phyloP scores from a whole-genome alignment of 495 filamentous ascomycete species.

The Tuber aestivum region DNA sequence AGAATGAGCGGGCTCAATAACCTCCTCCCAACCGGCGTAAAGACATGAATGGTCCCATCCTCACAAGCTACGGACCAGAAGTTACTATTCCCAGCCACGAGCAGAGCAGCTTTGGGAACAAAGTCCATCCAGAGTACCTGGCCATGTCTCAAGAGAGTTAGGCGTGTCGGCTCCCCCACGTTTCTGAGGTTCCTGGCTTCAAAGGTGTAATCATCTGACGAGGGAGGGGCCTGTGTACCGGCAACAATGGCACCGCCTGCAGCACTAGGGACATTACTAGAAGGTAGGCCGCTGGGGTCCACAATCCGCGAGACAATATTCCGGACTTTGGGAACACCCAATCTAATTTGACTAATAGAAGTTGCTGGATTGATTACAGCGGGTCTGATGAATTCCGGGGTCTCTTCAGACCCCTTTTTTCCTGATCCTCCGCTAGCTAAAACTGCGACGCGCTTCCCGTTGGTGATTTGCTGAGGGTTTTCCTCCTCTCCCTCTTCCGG shows the following conservation, averaged over 20 bases:
- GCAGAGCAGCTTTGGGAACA: constrained; percentile 71
- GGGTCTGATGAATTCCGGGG: constrained; percentile 80
- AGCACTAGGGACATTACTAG: constrained; percentile 23
- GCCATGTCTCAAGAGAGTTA: constrained; percentile 77
- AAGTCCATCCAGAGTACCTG: constrained; percentile 88
- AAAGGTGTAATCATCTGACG: constrained; percentile 57
- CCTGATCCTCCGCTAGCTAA: constrained; percentile 57
- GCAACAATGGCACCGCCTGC: constrained; percentile 47
- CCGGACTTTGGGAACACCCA: constrained; percentile 84
- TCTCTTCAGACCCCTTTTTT: constrained; percentile 58
- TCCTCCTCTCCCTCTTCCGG: constrained; percentile 63
- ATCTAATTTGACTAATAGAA: constrained; percentile 72
- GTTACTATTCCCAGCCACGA: constrained; percentile 78
- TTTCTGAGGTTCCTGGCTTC: constrained; percentile 65
- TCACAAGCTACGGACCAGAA: constrained; percentile 93
- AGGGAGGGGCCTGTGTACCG: constrained; percentile 45
- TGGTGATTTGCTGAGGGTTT: constrained; percentile 57
- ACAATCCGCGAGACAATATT: constrained; percentile 66
- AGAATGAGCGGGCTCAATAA: constrained; percentile 75
- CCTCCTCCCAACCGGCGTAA: constrained; percentile 89
- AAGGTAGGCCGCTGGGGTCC: constrained; percentile 47
- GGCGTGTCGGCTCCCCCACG: constrained; percentile 71
- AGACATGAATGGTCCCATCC: constrained; percentile 85
- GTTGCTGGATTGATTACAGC: constrained; percentile 77
- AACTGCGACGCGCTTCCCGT: constrained; percentile 49